Evolutionary conservation across 371 early-diverging fungal genomes (phyloP).

Genomic region (Synchytrium microbalum): DNA sequence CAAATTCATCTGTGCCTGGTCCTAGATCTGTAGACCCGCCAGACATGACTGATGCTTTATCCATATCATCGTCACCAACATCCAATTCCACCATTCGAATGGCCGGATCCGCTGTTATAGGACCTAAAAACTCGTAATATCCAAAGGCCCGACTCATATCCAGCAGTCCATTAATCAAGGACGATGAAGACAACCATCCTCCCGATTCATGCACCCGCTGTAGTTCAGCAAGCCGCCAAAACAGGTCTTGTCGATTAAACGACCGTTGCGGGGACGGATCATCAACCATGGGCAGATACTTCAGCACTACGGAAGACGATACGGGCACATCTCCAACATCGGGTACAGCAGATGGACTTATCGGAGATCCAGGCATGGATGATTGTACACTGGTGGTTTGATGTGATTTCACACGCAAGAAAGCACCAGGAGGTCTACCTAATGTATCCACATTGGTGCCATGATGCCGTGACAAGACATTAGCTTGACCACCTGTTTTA

Average conservation of each 20-base stretch:
- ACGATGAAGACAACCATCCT: constrained; percentile 68
- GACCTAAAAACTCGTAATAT: constrained; percentile 69
- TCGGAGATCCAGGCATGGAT: constrained; percentile 1
- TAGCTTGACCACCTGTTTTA: constrained; percentile 60
- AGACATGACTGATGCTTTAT: background rate
- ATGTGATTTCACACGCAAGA: constrained; percentile 6
- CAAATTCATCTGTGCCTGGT: constrained; percentile 64
- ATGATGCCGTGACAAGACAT: constrained; percentile 54
- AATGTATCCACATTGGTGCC: no score
- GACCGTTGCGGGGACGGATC: background rate
- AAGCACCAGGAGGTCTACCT: constrained; percentile 7
- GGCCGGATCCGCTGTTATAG: constrained; percentile 80
- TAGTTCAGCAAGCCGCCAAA: constrained; percentile 50
- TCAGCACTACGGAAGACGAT: no score
- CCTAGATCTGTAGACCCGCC: background rate
- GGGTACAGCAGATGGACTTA: constrained; percentile 43
- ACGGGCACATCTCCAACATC: constrained; percentile 11
- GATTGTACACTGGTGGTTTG: constrained; percentile 2
- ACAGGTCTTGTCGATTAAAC: constrained; percentile 8
- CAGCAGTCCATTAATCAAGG: constrained; percentile 69
- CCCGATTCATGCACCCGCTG: constrained; percentile 74
- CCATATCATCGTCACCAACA: constrained; percentile 10
- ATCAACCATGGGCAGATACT: no score
- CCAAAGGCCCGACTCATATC: constrained; percentile 79
- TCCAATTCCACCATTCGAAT: constrained; percentile 61